Evolutionary conservation across 2,329 filamentous ascomycete genomes (phyloP).

Genomic region (Hymenoscyphus linearis): DNA sequence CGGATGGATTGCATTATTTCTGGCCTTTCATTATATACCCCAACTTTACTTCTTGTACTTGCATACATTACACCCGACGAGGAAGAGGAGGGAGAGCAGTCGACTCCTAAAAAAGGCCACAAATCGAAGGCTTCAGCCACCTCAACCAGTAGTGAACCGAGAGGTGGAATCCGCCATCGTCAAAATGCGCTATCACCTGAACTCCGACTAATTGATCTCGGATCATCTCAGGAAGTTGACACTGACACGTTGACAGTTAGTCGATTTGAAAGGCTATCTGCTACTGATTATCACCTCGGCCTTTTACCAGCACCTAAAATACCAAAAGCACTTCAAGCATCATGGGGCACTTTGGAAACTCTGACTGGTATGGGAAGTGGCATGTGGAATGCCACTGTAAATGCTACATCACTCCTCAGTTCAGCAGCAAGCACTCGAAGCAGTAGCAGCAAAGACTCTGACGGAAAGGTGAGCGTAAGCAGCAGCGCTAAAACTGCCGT

Average conservation of each 20-base stretch:
- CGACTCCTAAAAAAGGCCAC: constrained; percentile 32
- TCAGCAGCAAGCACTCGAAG: constrained; percentile 74
- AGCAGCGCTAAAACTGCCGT: constrained; percentile 35
- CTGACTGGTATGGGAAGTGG: constrained; percentile 68
- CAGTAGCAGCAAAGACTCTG: constrained; percentile 49
- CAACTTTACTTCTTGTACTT: constrained; percentile 82
- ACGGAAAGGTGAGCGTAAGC: constrained; percentile 44
- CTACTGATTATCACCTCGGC: constrained; percentile 86
- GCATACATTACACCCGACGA: constrained; percentile 77
- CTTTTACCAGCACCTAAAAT: constrained; percentile 73
- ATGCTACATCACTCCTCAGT: constrained; percentile 80
- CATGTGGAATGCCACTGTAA: constrained; percentile 87
- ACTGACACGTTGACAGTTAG: constrained; percentile 82
- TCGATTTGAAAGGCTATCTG: constrained; percentile 78
- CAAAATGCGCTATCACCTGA: constrained; percentile 82
- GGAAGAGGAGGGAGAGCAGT: constrained; percentile 39
- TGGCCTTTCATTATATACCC: constrained; percentile 93
- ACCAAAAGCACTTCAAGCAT: constrained; percentile 52
- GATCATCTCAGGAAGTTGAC: constrained; percentile 76
- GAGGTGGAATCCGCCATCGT: constrained; percentile 62
- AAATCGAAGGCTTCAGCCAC: constrained; percentile 38
- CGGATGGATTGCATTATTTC: constrained; percentile 98
- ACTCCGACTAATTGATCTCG: constrained; percentile 82
- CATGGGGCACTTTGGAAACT: constrained; percentile 70
- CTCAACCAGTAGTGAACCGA: constrained; percentile 52